Conservation (phyloP, 176 grass and related monocot species). For the barley (Hordeum vulgare) region DNA sequence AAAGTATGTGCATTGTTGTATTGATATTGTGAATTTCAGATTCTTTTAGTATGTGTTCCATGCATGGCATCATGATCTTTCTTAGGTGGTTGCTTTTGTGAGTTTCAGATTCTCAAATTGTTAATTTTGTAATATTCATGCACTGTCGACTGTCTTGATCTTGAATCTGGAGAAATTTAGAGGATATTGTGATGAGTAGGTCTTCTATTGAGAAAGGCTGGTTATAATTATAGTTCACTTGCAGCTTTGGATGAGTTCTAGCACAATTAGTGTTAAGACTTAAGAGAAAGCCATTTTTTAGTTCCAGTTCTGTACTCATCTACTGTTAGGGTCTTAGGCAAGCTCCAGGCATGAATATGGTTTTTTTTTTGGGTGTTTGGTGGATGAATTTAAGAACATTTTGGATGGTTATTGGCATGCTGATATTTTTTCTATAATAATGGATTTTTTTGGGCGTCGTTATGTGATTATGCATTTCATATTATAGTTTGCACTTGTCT, state of each 20-base stretch:
- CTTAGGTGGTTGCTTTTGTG: background rate
- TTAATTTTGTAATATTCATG: background rate
- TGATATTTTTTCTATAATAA: background rate
- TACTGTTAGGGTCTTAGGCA: background rate
- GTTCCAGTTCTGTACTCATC: background rate
- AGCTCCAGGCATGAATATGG: background rate
- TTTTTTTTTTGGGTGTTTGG: background rate
- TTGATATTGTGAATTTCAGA: background rate
- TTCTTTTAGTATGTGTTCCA: constrained; percentile 4
- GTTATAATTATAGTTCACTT: background rate
- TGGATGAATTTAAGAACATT: background rate
- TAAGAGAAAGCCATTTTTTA: background rate
- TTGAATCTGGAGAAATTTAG: background rate
- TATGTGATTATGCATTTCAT: background rate
- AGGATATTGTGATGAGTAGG: background rate
- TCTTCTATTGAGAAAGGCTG: background rate
- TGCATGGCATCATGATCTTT: background rate
- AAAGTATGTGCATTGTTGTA: background rate
- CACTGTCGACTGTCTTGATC: background rate
- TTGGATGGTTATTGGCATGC: background rate
- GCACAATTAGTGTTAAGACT: background rate
- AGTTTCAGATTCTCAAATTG: background rate
- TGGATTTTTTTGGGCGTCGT: background rate
- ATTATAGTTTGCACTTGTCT: background rate
- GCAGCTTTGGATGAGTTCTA: background rate